Base-by-base conservation (phyloP, 2,329 filamentous ascomycete genomes). In the Magnaporthiopsis rhizophila region DNA sequence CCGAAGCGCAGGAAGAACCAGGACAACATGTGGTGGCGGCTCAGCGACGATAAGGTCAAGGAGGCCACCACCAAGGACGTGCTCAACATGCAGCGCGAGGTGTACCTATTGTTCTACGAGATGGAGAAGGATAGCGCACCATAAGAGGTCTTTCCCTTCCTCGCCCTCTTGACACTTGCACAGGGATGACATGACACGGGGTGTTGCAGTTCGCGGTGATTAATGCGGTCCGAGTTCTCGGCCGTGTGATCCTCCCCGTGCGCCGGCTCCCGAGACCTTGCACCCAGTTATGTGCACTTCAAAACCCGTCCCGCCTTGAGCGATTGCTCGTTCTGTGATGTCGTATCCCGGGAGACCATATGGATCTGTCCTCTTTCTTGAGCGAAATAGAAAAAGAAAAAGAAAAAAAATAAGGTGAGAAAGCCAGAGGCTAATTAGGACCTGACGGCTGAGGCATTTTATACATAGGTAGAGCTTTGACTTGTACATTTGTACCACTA, bases 21-120 rank as follows among this genome's bases (percentile, higher is more conserved):
- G 15, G 84, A 83, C 59, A 89, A 96, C 72, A 87, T 89, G 57
- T 99, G 95, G 95, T 99, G 95, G 95, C 87, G 95, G 50, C 96
- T 99, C 69, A 97, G 93, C 68, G 95, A 99, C 74, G 95, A 99
- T 69, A 97, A 96, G 76, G 86, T 98, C 71, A 95, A 94, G 73
- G 94, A 98, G 76, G 89, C 92, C 69, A 97, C 93, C 80, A 98
- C 93, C 7, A 86, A 83, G 64, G 95, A 99, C 69, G 92, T 99
- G 8, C 76, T 99, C 65, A 86, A 87, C 9, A 97, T 97, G 92
- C 92, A 97, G 77, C 89, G 89, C 71, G 95, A 99, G 76, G 94
- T 98, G 0, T 99, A 99, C 75, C 79, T 99, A 73, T 77, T 99
- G 62, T 99, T 99, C 75, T 99, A 99, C 76, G 94, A 98, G 79